Percentiles rank a stretch among this genome's conserved stretches.
phyloP scores from a whole-genome alignment of 2,329 filamentous ascomycete genomes.

The Emmonsiellopsis sp. region DNA sequence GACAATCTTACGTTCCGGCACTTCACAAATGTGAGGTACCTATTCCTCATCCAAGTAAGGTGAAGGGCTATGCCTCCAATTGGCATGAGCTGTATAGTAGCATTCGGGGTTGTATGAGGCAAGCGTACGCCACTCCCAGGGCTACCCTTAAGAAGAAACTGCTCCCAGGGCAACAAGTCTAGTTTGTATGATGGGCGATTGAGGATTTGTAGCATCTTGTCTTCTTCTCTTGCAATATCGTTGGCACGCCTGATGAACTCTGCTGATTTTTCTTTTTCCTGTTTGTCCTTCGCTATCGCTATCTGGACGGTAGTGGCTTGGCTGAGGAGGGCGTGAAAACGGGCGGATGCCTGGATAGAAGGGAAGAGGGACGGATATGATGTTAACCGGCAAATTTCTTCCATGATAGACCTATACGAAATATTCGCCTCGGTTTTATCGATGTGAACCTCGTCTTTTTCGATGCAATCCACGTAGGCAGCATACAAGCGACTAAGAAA shows the following conservation, averaged over 20 bases:
- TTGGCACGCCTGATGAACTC: conserved; percentile 4
- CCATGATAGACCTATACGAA: not conserved
- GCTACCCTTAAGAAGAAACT: conserved; percentile 10
- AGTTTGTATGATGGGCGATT: conserved; percentile 8
- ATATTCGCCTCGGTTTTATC: not conserved
- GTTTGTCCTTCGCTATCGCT: not conserved
- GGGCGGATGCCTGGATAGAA: not conserved
- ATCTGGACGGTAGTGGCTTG: not conserved
- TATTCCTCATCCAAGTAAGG: conserved; percentile 5
- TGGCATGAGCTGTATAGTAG: conserved; percentile 7
- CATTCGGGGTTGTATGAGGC: conserved; percentile 1
- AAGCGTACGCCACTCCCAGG: conserved; percentile 8
- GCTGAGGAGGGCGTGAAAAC: conserved; percentile 2
- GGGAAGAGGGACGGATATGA: conserved; percentile 6
- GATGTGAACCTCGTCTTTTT: not conserved
- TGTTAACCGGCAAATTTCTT: conserved; percentile 3
- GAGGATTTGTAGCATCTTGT: not conserved
- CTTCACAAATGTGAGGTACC: not conserved
- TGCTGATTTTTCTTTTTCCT: not conserved
- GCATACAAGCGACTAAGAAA: conserved; percentile 5
- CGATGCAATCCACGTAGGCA: conserved; percentile 2
- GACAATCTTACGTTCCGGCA: not conserved
- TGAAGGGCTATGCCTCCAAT: conserved; percentile 8
- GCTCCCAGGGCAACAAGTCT: conserved; percentile 8
- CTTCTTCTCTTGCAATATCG: conserved; percentile 3